Conservation (phyloP, 805 yeast species). For the Yarrowia sp. region DNA sequence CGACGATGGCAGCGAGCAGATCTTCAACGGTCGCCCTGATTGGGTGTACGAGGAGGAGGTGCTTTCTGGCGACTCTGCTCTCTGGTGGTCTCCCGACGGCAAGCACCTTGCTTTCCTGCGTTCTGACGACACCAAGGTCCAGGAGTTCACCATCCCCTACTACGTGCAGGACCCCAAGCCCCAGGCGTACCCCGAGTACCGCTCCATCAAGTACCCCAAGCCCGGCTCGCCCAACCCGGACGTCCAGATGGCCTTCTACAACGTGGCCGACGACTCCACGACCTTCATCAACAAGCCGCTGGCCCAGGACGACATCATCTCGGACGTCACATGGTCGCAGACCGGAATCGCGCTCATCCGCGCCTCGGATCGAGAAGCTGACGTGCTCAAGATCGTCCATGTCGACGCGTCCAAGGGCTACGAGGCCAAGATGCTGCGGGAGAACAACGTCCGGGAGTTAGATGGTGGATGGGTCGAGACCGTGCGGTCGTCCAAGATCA, state of each 20-base stretch:
- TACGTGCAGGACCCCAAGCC: constrained; percentile 56
- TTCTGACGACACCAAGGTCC: constrained; percentile 72
- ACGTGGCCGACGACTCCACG: constrained; percentile 30
- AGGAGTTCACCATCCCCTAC: constrained; percentile 70
- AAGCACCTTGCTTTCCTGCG: constrained; percentile 60
- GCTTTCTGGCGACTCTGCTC: constrained; percentile 60
- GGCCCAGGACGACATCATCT: constrained; percentile 48
- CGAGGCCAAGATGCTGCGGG: constrained; percentile 28
- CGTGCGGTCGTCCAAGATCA: constrained; percentile 56
- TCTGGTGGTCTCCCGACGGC: constrained; percentile 88
- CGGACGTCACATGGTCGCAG: constrained; percentile 74
- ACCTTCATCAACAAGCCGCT: constrained; percentile 31
- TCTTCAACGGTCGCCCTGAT: constrained; percentile 87
- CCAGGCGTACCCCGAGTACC: constrained; percentile 59
- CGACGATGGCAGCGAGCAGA: constrained; percentile 61
- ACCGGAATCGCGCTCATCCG: constrained; percentile 51
- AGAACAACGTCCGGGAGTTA: constrained; percentile 41
- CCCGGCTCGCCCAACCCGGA: constrained; percentile 76
- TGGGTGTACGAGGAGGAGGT: constrained; percentile 97
- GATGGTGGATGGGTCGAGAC: constrained; percentile 78
- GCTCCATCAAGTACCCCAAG: constrained; percentile 73
- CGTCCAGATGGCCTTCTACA: constrained; percentile 50
- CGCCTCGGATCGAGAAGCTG: constrained; percentile 65
- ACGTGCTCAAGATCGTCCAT: constrained; percentile 55
- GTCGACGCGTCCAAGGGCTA: constrained; percentile 45